Conservation (phyloP, 1,284 basidiomycete genomes). For the Serendipita sp. region DNA sequence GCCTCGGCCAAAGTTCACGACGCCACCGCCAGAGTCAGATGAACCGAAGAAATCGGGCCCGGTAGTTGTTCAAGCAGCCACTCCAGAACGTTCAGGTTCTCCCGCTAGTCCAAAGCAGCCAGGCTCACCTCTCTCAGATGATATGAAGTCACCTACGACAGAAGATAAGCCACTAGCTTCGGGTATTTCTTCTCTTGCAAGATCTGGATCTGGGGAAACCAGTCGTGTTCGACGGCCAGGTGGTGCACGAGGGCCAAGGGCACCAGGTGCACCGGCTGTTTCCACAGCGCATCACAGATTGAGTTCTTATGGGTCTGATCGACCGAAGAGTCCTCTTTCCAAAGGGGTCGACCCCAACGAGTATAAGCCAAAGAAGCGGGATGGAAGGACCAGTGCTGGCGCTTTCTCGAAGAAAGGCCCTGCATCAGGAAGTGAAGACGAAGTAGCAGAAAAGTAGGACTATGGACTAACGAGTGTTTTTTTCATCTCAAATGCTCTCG, state of each 20-base stretch:
- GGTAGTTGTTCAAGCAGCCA: conserved; percentile 20
- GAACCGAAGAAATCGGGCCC: conserved; percentile 17
- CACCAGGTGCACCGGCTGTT: conserved; percentile 30
- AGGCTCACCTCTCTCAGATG: conserved; percentile 13
- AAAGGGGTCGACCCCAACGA: conserved; percentile 11
- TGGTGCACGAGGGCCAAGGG: conserved; percentile 37
- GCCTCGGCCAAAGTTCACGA: conserved; percentile 37
- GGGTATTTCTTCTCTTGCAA: conserved; percentile 24
- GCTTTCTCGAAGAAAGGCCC: conserved; percentile 58
- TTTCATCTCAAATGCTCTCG: too few relatives aligned
- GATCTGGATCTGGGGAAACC: conserved; percentile 32
- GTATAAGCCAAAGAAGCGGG: conserved; percentile 24
- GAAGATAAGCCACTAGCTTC: conserved; percentile 16
- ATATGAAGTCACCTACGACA: conserved; percentile 11
- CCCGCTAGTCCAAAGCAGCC: conserved; percentile 8
- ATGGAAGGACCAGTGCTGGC: conserved; percentile 28
- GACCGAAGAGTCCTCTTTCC: conserved; percentile 4
- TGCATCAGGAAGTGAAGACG: conserved; percentile 69
- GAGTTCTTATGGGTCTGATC: conserved; percentile 13
- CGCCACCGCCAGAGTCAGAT: conserved; percentile 27
- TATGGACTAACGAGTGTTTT: too few relatives aligned
- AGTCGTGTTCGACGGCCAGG: conserved; percentile 19
- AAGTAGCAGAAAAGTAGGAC: conserved; percentile 30
- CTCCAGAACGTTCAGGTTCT: conserved; percentile 4
- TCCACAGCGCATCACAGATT: conserved; percentile 34